Base-by-base conservation (phyloP, 148 eudicot species). In the Mesembryanthemum crystallinum region DNA sequence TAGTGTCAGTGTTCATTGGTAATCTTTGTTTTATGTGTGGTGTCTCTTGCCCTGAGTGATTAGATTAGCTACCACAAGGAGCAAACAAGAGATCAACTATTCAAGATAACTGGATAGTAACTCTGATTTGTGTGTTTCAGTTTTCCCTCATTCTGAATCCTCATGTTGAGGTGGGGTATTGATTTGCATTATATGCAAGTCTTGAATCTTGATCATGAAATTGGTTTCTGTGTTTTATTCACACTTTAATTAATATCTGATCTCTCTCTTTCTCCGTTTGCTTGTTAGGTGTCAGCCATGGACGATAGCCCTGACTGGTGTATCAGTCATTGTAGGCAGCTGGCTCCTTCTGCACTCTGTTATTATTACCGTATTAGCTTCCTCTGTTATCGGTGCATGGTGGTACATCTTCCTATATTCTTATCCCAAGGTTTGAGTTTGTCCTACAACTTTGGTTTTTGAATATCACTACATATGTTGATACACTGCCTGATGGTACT, bases 331-430 rank as follows among this genome's bases (percentile, higher is more conserved):
- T 67, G 78, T 86, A 4, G 74, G 67, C 25, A 95, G 98, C 85
- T 95, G 98, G 98, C 80, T 95, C 45, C 55, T 92, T 67, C 78
- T 92, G 78, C 93, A 89, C 66, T 89, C 96, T 0, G 60, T 86
- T 25, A 32, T 88, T 7, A 80, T 88, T 10, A 95, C 96, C 60
- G 66, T 73, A 17, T 13, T 88, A 37, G 94, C 81, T 67, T 54
- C 86, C 25, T 71, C 72, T 25, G 65, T 90, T 30, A 88, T 92
- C 42, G 67, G 77, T 67, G 89, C 89, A 59, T 95, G 98, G 98
- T 95, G 98, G 98, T 95, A 92, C 85, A 86, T 88, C 82, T 95
- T 95, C 82, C 87, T 95, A 23, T 95, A 92, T 77, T 83, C 87
- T 52, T 95, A 95, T 78, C 98, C 98, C 60, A 92, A 95, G 98